These are phyloP conservation scores for Dictyostelium discoideum DNA, from an alignment of 78 protist genomes.

Conservation along the genomic window dicty_2.7 NC_007089.4:1901501-1902000, in stretches of 20 bases:
- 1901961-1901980: constrained; percentile 62
- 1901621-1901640: constrained; percentile 4
- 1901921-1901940: neutral
- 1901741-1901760: constrained; percentile 79
- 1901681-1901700: constrained; percentile 41
- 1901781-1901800: constrained; percentile 40
- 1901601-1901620: neutral
- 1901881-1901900: neutral
- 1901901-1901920: neutral
- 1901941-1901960: constrained; percentile 3
- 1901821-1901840: neutral
- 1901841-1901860: neutral
- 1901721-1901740: constrained; percentile 61
- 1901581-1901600: neutral
- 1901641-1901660: constrained; percentile 38
- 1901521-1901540: neutral
- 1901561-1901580: neutral
- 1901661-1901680: constrained; percentile 54
- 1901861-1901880: neutral
- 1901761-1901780: constrained; percentile 27
- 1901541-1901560: neutral
- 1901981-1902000: constrained; percentile 20
- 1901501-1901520: neutral
- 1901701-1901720: constrained; percentile 48
- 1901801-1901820: constrained; percentile 31